Evolutionary conservation across 2,329 filamentous ascomycete genomes (phyloP).

Genomic region (Pseudogymnoascus sp.): DNA sequence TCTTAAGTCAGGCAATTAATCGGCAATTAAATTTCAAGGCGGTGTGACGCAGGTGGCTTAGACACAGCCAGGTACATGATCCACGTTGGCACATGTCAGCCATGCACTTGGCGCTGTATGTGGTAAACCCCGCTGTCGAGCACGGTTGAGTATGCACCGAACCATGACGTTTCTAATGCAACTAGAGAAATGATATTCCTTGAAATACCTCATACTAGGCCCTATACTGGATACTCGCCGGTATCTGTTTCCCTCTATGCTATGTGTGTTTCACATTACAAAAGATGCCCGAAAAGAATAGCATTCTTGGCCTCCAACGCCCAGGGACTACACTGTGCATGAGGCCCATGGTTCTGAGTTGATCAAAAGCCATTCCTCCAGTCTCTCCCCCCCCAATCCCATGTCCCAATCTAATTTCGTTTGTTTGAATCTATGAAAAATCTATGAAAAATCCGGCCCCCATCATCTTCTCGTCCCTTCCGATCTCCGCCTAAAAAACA

Average conservation of each 20-base stretch:
- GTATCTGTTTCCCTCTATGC: not conserved
- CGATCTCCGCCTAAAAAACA: slow-evolving; percentile 31
- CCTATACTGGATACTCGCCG: not conserved
- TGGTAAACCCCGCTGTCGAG: slow-evolving; percentile 5
- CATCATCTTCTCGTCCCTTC: not conserved
- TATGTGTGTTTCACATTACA: not conserved
- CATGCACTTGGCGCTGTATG: not conserved
- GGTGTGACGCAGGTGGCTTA: slow-evolving; percentile 6
- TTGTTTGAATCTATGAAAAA: not conserved
- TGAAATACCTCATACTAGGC: slow-evolving; percentile 5
- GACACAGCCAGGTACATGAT: not conserved
- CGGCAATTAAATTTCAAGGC: not conserved
- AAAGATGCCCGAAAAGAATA: not conserved
- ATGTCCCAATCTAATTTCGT: not conserved
- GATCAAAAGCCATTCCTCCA: not conserved
- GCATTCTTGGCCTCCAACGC: not conserved
- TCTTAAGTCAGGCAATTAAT: not conserved
- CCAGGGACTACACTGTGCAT: not conserved
- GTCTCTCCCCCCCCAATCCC: not conserved
- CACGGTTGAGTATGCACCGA: not conserved
- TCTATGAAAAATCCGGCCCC: not conserved
- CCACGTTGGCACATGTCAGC: slow-evolving; percentile 1
- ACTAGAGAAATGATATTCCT: slow-evolving; percentile 2
- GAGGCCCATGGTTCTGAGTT: not conserved
- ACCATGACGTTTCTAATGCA: not conserved